Percentiles rank a stretch among this genome's conserved stretches.
These are phyloP conservation scores for Ceratobasidium sp. DNA, from an alignment of 1,284 basidiomycete species.

Conservation along the genomic window DNA sequence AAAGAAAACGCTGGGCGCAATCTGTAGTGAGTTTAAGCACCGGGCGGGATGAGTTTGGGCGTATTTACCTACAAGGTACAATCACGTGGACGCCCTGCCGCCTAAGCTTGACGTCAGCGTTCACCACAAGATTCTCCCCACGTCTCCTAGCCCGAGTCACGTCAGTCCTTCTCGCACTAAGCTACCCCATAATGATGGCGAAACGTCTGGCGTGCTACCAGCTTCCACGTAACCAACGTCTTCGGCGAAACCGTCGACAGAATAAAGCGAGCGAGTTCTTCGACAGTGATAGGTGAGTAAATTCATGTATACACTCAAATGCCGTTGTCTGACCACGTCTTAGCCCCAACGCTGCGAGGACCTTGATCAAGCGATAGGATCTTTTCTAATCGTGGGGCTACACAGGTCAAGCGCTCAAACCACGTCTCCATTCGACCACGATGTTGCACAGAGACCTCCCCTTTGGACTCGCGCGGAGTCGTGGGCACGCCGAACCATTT, in stretches of 20 bases:
- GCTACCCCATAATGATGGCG: background rate
- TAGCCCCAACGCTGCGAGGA: background rate
- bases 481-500: conserved; percentile 2
- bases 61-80: background rate
- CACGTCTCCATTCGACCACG: background rate
- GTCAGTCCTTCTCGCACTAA: background rate
- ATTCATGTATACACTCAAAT: background rate
- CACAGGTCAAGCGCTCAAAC: background rate
- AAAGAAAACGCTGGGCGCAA: background rate
- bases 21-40: background rate
- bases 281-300: background rate
- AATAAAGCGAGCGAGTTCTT: background rate
- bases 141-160: background rate
- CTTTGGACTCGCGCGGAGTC: conserved; percentile 35
- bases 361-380: background rate
- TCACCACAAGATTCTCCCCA: background rate
- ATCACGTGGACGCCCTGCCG: background rate
- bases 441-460: conserved; percentile 34
- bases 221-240: background rate
- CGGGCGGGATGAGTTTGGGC: background rate
- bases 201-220: background rate
- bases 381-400: background rate
- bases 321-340: background rate
- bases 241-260: background rate
- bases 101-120: conserved; percentile 13